Evolutionary conservation across 1,139 yeast genomes (phyloP).

Genomic region (Blastobotrys aristatus): DNA sequence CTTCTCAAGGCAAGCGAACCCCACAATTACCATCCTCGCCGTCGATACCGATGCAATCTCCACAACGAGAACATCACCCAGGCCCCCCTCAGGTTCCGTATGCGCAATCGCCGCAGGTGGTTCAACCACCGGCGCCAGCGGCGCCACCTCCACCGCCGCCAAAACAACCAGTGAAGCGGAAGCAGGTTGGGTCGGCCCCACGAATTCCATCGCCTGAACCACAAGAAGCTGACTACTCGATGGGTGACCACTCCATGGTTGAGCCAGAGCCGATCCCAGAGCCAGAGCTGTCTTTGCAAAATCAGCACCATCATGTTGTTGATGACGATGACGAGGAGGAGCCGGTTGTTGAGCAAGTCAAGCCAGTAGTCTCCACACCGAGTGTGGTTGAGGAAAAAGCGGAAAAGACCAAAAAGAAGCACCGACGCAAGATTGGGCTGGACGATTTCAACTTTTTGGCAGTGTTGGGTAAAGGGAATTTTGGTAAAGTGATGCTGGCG

Average conservation of each 20-base stretch:
- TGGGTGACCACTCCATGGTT: no score
- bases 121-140: constrained; percentile 9
- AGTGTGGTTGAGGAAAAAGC: not conserved
- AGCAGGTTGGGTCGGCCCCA: constrained; percentile 31
- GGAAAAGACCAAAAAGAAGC: constrained; percentile 15
- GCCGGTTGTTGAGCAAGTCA: not conserved
- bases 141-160: constrained; percentile 24
- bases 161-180: constrained; percentile 32
- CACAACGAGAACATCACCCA: constrained; percentile 11
- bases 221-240: constrained; percentile 7
- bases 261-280: constrained; percentile 21
- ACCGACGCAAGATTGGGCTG: constrained; percentile 69
- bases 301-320: constrained; percentile 6
- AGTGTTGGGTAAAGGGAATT: constrained; percentile 94
- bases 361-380: not conserved
- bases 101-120: constrained; percentile 11
- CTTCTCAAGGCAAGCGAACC: constrained; percentile 7
- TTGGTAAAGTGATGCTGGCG: constrained; percentile 96
- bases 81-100: constrained; percentile 14
- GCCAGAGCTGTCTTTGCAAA: constrained; percentile 16
- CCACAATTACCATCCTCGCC: constrained; percentile 4
- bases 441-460: constrained; percentile 93
- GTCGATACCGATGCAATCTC: constrained; percentile 9
- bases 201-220: constrained; percentile 24
- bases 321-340: not conserved